phyloP scores from a whole-genome alignment of 1,284 basidiomycete genomes.

The Cutaneotrichosporon sp. region DNA sequence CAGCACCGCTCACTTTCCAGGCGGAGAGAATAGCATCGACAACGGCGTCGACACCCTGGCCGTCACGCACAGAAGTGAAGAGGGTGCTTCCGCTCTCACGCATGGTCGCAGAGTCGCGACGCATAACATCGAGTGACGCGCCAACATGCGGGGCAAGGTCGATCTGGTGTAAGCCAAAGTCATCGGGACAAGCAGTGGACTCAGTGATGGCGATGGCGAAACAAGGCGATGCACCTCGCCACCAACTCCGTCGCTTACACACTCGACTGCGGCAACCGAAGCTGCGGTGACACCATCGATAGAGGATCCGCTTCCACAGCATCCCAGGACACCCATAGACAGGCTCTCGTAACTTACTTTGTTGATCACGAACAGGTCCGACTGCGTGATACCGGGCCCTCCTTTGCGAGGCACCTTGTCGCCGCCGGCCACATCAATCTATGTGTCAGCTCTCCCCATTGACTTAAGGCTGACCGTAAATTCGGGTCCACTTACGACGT shows the following conservation, averaged over 20 bases:
- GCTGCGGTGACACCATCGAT: too few relatives aligned
- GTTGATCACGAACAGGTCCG: slow-evolving; percentile 91
- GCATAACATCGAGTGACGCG: slow-evolving; percentile 92
- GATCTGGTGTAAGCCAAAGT: slow-evolving; percentile 54
- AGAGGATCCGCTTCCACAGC: neutral
- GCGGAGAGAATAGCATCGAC: slow-evolving; percentile 77
- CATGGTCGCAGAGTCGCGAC: slow-evolving; percentile 86
- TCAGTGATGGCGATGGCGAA: neutral
- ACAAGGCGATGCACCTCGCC: too few relatives aligned
- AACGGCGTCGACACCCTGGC: slow-evolving; percentile 75
- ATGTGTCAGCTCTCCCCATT: slow-evolving; percentile 5
- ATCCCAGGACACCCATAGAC: too few relatives aligned
- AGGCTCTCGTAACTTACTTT: slow-evolving; percentile 69
- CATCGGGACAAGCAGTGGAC: neutral
- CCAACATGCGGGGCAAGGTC: slow-evolving; percentile 90
- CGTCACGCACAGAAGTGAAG: slow-evolving; percentile 80
- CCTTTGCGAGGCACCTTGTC: slow-evolving; percentile 99
- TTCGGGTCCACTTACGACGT: slow-evolving; percentile 70
- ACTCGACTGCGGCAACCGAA: too few relatives aligned
- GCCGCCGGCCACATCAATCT: slow-evolving; percentile 68
- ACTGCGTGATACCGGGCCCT: slow-evolving; percentile 86
- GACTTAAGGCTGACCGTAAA: too few relatives aligned
- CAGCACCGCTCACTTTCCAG: slow-evolving; percentile 61
- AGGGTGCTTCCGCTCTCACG: slow-evolving; percentile 89
- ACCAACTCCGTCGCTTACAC: too few relatives aligned